Base-by-base conservation (phyloP, 225 moss, liverwort and hornwort species). In the Sphagnum contortum region DNA sequence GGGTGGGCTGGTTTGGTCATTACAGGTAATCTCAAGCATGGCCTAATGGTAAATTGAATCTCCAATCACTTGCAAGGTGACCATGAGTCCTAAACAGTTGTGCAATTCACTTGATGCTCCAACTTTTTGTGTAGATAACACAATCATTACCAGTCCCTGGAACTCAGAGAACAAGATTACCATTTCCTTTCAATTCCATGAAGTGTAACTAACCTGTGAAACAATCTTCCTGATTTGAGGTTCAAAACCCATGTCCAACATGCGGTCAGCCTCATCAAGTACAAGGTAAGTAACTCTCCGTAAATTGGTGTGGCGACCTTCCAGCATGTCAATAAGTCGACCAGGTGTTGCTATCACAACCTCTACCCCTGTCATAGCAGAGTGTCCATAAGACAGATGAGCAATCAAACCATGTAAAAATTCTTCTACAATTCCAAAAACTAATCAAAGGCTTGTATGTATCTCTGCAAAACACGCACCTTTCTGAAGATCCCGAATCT, bases 221-320 rank as follows among this genome's bases (percentile, higher is more conserved):
- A 93, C 88, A 60, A 93, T 93, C 69, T 93, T 93, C 66, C 90
- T 83, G 64, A 93, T 93, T 75, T 93, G 92, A 63, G 92, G 92
- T 77, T 93, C 92, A 76, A 93, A 93, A 8, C 92, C 92, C 92
- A 93, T 93, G 66, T 93, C 92, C 69, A 93, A 69, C 92, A 93
- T 93, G 57, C 92, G 86, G 69, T 93, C 92, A 69, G 92, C 92
- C 76, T 93, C 92, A 63, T 93, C 92, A 52, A 93, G 69, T 64
- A 93, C 92, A 80, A 93, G 74, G 62, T 93, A 93, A 12, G 92
- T 93, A 48, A 93, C 88, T 72, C 92, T 80, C 65, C 92, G 80
- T 75, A 93, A 72, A 71, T 93, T 93, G 49, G 92, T 93, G 56
- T 93, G 88, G 44, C 92, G 85, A 46, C 92, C 92, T 73, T 93